Conservation (phyloP, 2,329 filamentous ascomycete species). For the Ilyonectria sp. region DNA sequence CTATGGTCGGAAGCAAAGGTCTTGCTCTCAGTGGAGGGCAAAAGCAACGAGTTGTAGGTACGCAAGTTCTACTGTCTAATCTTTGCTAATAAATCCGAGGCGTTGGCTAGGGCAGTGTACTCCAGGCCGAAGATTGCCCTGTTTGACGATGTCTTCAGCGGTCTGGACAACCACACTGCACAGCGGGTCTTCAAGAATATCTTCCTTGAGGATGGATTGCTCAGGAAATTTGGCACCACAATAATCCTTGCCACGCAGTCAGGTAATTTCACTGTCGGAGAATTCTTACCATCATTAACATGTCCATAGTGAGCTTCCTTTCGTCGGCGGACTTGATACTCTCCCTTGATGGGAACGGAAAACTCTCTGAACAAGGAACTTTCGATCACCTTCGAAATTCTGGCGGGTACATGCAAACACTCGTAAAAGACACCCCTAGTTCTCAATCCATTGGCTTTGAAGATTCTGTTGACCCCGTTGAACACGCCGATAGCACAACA, state of each 20-base stretch:
- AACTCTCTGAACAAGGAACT: conserved; percentile 52
- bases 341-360: conserved; percentile 34
- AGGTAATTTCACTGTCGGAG: conserved; percentile 26
- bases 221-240: conserved; percentile 51
- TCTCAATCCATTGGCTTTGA: background rate
- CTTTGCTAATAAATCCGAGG: conserved; percentile 38
- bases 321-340: conserved; percentile 43
- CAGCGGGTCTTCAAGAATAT: conserved; percentile 50
- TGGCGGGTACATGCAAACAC: conserved; percentile 28
- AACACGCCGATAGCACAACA: background rate
- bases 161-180: conserved; percentile 55
- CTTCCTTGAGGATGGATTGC: conserved; percentile 46
- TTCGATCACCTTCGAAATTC: conserved; percentile 37
- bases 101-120: conserved; percentile 57
- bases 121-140: conserved; percentile 50
- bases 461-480: background rate
- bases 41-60: conserved; percentile 57
- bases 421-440: conserved; percentile 1
- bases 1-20: conserved; percentile 61
- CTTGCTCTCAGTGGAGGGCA: conserved; percentile 64
- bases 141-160: conserved; percentile 58
- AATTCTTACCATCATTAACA: conserved; percentile 11
- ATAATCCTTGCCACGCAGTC: conserved; percentile 56
- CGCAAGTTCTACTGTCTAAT: accelerated
- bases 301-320: conserved; percentile 50